These are phyloP conservation scores for Mycoemilia scoparia DNA, from an alignment of 192 early-diverging fungal genomes.

Conservation along the genomic window DNA sequence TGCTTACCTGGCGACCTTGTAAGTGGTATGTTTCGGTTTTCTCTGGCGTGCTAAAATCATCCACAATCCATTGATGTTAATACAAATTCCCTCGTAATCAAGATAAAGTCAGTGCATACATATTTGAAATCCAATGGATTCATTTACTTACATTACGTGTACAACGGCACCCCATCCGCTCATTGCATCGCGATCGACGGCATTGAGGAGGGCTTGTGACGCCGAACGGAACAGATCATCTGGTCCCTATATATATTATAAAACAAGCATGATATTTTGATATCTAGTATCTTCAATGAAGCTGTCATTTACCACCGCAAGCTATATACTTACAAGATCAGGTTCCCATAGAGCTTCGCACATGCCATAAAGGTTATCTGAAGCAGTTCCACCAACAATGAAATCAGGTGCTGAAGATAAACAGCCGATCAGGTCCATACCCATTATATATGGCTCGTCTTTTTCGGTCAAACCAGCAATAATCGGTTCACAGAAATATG, in stretches of 20 bases:
- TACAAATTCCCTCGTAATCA: too few relatives aligned
- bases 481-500: conserved; percentile 88
- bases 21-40: not conserved
- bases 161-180: conserved; percentile 96
- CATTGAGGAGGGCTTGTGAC: conserved; percentile 83
- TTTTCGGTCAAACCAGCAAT: conserved; percentile 88
- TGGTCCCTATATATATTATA: too few relatives aligned
- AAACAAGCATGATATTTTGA: too few relatives aligned
- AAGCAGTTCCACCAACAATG: conserved; percentile 81
- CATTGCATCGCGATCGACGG: conserved; percentile 84
- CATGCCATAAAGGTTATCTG: conserved; percentile 79
- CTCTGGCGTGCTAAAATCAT: not conserved
- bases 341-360: conserved; percentile 97
- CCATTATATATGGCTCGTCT: conserved; percentile 78
- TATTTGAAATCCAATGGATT: too few relatives aligned
- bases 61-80: not conserved
- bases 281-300: too few relatives aligned
- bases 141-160: conserved; percentile 77
- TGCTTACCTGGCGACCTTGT: not conserved
- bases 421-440: conserved; percentile 92
- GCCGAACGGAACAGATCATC: conserved; percentile 96
- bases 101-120: too few relatives aligned
- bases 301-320: too few relatives aligned
- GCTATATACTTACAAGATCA: too few relatives aligned
- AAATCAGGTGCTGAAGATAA: conserved; percentile 85